phyloP scores from a whole-genome alignment of 768 basidiomycete genomes.

The Serpula lacrymans region DNA sequence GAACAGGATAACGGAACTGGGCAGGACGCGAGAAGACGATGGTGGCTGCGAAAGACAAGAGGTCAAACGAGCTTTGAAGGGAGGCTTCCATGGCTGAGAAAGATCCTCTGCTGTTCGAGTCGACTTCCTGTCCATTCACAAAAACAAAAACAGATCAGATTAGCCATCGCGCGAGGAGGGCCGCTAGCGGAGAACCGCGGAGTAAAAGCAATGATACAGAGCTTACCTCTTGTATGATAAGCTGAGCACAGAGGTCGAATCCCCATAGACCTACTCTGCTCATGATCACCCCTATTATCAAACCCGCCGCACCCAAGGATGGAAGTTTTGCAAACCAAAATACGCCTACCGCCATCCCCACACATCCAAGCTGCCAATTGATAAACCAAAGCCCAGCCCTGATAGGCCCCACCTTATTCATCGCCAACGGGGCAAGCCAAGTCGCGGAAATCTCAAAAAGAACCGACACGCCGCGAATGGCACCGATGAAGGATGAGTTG shows the following conservation, averaged over 20 bases:
- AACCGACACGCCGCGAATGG: constrained; percentile 19
- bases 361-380: constrained; percentile 24
- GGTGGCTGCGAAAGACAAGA: constrained; percentile 21
- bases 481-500: constrained; percentile 17
- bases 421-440: constrained; percentile 22
- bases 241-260: constrained; percentile 26
- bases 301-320: constrained; percentile 10
- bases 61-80: constrained; percentile 24
- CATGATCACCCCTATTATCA: constrained; percentile 20
- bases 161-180: too few relatives aligned
- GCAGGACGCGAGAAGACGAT: constrained; percentile 23
- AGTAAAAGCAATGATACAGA: too few relatives aligned
- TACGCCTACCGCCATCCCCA: constrained; percentile 14
- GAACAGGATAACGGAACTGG: constrained; percentile 23
- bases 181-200: too few relatives aligned
- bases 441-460: constrained; percentile 25
- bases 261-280: constrained; percentile 29
- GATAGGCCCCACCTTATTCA: constrained; percentile 20
- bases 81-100: constrained; percentile 27
- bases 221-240: constrained; percentile 28
- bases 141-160: too few relatives aligned
- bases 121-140: constrained; percentile 25
- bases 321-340: constrained; percentile 11
- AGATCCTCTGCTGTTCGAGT: constrained; percentile 13
- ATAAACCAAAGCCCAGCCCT: constrained; percentile 28